These are phyloP conservation scores for Capronia coronata DNA, from an alignment of 2,329 filamentous ascomycete genomes.

Conservation along the genomic window DNA sequence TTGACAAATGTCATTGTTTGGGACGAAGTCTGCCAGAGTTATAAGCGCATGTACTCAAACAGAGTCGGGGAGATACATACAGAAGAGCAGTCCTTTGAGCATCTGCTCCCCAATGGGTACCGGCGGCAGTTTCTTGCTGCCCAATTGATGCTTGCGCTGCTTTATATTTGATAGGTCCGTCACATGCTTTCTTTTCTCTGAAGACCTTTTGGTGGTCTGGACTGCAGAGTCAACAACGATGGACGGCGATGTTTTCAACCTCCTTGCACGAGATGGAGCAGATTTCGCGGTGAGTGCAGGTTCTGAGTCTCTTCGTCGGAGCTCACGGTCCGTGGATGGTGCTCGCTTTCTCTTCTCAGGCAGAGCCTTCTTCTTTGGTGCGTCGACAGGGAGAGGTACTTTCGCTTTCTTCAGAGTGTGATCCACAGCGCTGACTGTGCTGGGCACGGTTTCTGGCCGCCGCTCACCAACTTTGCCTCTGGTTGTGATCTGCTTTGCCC, in stretches of 20 bases:
- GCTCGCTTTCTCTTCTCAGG: not conserved
- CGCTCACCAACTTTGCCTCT: not conserved
- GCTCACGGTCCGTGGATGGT: not conserved
- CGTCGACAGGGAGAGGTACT: not conserved
- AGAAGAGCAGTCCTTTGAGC: conserved; percentile 58
- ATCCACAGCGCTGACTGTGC: not conserved
- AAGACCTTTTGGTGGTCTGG: not conserved
- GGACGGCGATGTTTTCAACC: not conserved
- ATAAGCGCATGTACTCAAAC: conserved; percentile 4
- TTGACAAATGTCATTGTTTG: conserved; percentile 66
- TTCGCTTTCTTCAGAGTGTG: not conserved
- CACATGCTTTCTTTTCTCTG: conserved; percentile 1
- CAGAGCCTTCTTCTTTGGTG: not conserved
- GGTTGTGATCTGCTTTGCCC: not conserved
- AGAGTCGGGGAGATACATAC: conserved; percentile 31
- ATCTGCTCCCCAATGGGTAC: conserved; percentile 51
- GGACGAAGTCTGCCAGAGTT: conserved; percentile 59
- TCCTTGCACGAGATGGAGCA: not conserved
- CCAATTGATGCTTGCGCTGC: conserved; percentile 40
- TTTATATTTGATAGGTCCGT: conserved; percentile 16
- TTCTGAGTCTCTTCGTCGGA: not conserved
- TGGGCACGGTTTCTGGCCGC: not conserved
- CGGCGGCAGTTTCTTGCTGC: conserved; percentile 21
- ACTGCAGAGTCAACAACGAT: not conserved
- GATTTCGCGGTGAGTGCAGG: not conserved